Percentiles rank a stretch among this genome's conserved stretches.
phyloP scores from a whole-genome alignment of 768 basidiomycete species.

The Xerocomellus amylosporus region DNA sequence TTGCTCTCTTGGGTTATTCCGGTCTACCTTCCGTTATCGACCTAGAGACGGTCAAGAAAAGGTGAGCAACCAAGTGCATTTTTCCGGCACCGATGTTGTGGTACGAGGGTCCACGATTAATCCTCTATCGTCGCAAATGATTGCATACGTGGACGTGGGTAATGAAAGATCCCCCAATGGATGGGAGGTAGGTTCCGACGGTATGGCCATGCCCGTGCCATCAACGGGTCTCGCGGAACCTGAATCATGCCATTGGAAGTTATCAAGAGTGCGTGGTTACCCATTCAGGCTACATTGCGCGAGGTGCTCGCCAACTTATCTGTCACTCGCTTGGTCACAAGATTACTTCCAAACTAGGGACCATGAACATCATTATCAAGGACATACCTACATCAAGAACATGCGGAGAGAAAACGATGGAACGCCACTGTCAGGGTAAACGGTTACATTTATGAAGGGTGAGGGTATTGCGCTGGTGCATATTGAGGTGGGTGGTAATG shows the following conservation, averaged over 20 bases:
- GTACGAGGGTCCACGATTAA: neutral
- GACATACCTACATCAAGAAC: neutral
- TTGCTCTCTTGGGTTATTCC: neutral
- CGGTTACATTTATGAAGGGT: conserved; percentile 9
- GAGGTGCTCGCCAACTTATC: neutral
- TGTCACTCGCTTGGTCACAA: neutral
- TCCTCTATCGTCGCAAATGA: neutral
- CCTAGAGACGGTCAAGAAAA: neutral
- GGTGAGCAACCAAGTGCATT: neutral
- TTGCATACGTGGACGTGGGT: neutral
- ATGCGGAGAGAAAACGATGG: neutral
- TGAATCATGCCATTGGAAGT: neutral
- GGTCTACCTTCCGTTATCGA: neutral
- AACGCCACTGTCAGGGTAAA: neutral
- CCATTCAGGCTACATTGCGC: neutral
- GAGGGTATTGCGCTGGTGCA: conserved; percentile 12
- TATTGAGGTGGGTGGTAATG: conserved; percentile 14
- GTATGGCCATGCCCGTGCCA: neutral
- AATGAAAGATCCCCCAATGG: neutral
- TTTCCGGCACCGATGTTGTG: neutral
- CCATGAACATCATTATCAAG: neutral
- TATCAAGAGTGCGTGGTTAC: neutral
- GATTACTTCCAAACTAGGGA: neutral
- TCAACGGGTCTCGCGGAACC: neutral
- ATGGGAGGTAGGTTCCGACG: neutral